These are phyloP conservation scores for Fragaria vesca DNA, from an alignment of 306 rosid species.

Conservation along the genomic window DNA sequence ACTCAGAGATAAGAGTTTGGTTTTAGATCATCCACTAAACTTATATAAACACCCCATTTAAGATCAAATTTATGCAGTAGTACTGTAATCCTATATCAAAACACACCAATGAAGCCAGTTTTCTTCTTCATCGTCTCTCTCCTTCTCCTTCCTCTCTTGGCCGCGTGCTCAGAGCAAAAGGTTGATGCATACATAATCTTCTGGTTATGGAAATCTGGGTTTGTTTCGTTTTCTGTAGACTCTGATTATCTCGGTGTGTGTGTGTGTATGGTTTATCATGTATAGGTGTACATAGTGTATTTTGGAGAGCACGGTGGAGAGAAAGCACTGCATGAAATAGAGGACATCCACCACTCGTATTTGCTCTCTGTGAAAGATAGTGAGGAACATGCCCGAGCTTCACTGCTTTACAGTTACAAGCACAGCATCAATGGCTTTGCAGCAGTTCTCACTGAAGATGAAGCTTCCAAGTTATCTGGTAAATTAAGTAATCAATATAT, in stretches of 20 bases:
- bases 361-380: conserved; percentile 58
- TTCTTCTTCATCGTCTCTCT: conserved; percentile 7
- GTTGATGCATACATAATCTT: background rate
- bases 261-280: background rate
- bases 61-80: background rate
- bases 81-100: background rate
- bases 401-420: conserved; percentile 80
- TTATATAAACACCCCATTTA: conserved; percentile 1
- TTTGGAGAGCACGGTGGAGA: conserved; percentile 51
- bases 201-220: background rate
- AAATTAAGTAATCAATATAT: conserved; percentile 5
- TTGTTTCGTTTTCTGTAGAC: background rate
- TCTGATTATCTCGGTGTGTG: background rate
- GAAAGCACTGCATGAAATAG: conserved; percentile 44
- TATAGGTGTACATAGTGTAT: conserved; percentile 64
- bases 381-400: conserved; percentile 58
- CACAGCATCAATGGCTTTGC: conserved; percentile 89
- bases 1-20: background rate
- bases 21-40: background rate
- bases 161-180: conserved; percentile 28
- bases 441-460: conserved; percentile 63
- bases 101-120: conserved; percentile 19
- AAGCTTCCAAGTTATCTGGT: conserved; percentile 74
- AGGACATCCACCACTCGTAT: conserved; percentile 58
- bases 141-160: conserved; percentile 30